Evolutionary conservation across 495 filamentous ascomycete species (phyloP).

Genomic region (Cercophora sp.): DNA sequence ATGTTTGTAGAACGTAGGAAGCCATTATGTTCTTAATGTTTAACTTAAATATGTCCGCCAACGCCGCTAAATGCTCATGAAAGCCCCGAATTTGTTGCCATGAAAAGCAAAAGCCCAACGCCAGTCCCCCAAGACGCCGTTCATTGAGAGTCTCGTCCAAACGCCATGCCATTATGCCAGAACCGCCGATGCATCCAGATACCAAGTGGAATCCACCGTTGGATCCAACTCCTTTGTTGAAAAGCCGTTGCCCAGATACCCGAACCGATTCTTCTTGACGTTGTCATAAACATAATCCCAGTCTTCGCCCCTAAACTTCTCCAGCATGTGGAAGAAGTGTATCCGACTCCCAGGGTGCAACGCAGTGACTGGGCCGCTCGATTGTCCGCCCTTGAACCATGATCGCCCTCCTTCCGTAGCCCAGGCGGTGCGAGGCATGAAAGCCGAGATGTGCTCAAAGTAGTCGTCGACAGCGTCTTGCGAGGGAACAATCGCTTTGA

Average conservation of each 20-base stretch:
- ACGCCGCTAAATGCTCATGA: no score
- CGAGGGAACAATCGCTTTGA: constrained; percentile 38
- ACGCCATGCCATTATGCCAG: not conserved
- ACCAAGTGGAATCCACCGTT: constrained; percentile 39
- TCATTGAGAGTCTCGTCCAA: no score
- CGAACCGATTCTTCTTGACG: constrained; percentile 35
- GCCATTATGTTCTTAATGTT: no score
- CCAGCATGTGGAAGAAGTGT: constrained; percentile 52
- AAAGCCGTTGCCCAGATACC: constrained; percentile 49
- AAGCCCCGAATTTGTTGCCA: no score
- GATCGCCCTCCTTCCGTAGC: constrained; percentile 39
- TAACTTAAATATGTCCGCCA: no score
- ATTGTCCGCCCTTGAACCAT: constrained; percentile 47
- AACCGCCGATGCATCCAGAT: constrained; percentile 29
- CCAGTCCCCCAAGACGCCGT: not conserved
- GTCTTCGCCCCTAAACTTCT: constrained; percentile 45
- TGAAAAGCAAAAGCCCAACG: no score
- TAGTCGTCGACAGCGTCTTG: constrained; percentile 44
- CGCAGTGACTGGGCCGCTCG: constrained; percentile 45
- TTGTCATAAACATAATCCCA: constrained; percentile 43
- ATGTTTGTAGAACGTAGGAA: not conserved
- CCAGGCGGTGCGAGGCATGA: constrained; percentile 50
- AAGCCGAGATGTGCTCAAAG: constrained; percentile 38
- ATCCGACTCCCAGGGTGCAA: constrained; percentile 48
- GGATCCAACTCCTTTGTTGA: constrained; percentile 38